These are phyloP conservation scores for Lantana camara DNA, from an alignment of 257 asterid genomes.

Conservation along the genomic window DNA sequence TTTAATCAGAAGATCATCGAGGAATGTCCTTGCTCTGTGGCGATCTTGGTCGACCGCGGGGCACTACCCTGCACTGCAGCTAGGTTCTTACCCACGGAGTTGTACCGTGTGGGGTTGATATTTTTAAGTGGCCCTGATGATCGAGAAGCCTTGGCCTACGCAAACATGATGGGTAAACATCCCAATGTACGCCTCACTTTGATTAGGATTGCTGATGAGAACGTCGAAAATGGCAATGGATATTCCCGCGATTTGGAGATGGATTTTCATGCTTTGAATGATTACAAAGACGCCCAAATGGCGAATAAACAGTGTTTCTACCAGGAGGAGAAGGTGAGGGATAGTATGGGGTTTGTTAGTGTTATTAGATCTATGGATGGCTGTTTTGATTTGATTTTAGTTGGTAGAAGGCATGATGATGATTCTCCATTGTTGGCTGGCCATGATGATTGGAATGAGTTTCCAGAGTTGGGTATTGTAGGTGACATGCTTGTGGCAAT, in stretches of 20 bases:
- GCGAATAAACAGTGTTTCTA: constrained; percentile 25
- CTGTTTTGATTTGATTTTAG: constrained; percentile 37
- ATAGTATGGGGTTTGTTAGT: constrained; percentile 31
- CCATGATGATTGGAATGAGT: constrained; percentile 44
- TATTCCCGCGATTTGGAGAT: background rate
- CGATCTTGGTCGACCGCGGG: constrained; percentile 39
- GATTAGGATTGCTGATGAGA: constrained; percentile 20
- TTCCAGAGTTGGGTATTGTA: constrained; percentile 43
- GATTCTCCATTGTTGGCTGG: constrained; percentile 34
- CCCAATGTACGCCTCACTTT: constrained; percentile 32
- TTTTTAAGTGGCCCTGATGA: constrained; percentile 54
- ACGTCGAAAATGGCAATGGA: background rate
- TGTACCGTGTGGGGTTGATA: constrained; percentile 32
- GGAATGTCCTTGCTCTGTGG: constrained; percentile 47
- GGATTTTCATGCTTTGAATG: constrained; percentile 26
- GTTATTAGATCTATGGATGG: constrained; percentile 30
- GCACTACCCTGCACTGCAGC: background rate
- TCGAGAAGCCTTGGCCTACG: constrained; percentile 47
- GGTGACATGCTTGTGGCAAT: constrained; percentile 42
- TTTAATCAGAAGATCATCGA: constrained; percentile 36
- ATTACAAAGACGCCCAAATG: constrained; percentile 19
- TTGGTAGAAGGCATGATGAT: constrained; percentile 41
- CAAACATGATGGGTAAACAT: constrained; percentile 38
- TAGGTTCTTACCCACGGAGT: background rate
- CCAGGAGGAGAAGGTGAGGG: constrained; percentile 36